Evolutionary conservation across 139 green algal species (phyloP).

Genomic region (Diplosphaera chodatii): DNA sequence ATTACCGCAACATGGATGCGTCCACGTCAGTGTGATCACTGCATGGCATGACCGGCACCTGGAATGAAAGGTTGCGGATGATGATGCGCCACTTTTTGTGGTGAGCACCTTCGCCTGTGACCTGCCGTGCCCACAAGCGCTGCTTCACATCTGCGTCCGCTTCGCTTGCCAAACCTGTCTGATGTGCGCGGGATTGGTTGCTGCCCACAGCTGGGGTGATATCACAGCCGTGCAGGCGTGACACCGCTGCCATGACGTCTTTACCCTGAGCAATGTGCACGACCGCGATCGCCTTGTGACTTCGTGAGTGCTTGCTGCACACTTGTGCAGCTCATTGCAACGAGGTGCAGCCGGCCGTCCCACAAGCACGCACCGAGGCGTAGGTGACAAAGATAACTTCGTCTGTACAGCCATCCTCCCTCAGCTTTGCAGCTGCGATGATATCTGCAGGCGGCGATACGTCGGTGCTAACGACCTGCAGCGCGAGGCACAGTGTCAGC

Average conservation of each 20-base stretch:
- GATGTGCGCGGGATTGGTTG: too few species aligned
- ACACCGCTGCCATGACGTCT: slow-evolving; percentile 60
- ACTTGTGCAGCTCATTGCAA: too few species aligned
- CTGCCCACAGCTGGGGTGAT: neutral
- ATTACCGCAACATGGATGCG: too few species aligned
- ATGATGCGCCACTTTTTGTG: slow-evolving; percentile 89
- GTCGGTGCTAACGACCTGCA: slow-evolving; percentile 51
- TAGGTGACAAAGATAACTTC: slow-evolving; percentile 55
- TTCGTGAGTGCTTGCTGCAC: too few species aligned
- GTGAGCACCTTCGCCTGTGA: slow-evolving; percentile 76
- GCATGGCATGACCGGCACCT: slow-evolving; percentile 29
- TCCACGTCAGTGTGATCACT: too few species aligned
- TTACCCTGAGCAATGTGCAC: slow-evolving; percentile 37
- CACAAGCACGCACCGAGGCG: slow-evolving; percentile 30
- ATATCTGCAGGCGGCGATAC: slow-evolving; percentile 38
- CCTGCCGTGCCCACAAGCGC: slow-evolving; percentile 40
- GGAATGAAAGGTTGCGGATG: slow-evolving; percentile 84
- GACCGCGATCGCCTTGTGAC: neutral
- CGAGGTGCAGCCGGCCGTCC: too few species aligned
- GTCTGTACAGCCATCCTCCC: slow-evolving; percentile 70
- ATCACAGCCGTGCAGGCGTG: slow-evolving; percentile 57
- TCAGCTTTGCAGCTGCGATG: slow-evolving; percentile 41
- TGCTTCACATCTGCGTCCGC: too few species aligned
- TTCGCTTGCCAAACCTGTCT: neutral
- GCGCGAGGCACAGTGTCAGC: neutral